Percentiles rank a stretch among this genome's conserved stretches.
These are phyloP conservation scores for Populus nigra DNA, from an alignment of 345 rosid genomes.

Conservation along the genomic window DNA sequence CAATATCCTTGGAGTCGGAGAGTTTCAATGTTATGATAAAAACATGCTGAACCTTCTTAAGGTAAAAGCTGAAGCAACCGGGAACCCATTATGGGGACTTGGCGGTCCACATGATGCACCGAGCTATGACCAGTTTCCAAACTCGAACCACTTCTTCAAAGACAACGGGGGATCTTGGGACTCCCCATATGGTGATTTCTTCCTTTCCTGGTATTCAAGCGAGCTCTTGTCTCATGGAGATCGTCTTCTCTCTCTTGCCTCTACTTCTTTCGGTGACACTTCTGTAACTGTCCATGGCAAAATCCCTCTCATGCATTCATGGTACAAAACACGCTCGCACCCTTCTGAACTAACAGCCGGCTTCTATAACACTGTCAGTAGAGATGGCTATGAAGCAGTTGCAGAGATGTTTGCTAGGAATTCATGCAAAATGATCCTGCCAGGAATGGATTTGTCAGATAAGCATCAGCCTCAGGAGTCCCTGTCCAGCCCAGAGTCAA, in stretches of 20 bases:
- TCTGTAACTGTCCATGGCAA: constrained; percentile 50
- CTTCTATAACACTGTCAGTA: constrained; percentile 52
- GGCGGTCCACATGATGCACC: constrained; percentile 92
- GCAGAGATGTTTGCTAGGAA: constrained; percentile 63
- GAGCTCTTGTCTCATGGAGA: constrained; percentile 67
- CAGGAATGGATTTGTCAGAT: constrained; percentile 82
- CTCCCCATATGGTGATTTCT: constrained; percentile 73
- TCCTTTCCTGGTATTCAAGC: constrained; percentile 83
- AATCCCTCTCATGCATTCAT: constrained; percentile 65
- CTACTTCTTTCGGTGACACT: constrained; percentile 41
- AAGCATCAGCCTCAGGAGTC: constrained; percentile 45
- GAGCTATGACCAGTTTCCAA: constrained; percentile 49
- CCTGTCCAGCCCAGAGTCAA: constrained; percentile 60
- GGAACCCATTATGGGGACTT: constrained; percentile 86
- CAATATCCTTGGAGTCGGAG: constrained; percentile 59
- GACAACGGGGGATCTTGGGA: constrained; percentile 86
- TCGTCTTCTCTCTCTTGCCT: constrained; percentile 63
- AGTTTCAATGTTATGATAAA: constrained; percentile 82
- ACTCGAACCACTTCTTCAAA: constrained; percentile 54
- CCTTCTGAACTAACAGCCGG: constrained; percentile 84
- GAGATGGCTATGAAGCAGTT: constrained; percentile 62
- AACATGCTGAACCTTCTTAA: constrained; percentile 73
- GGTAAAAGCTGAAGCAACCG: constrained; percentile 61
- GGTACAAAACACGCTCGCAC: constrained; percentile 69
- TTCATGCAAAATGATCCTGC: constrained; percentile 78